Percentiles rank a stretch among this genome's conserved stretches.
phyloP scores from a whole-genome alignment of 306 rosid genomes.

The Hippophae rhamnoides region DNA sequence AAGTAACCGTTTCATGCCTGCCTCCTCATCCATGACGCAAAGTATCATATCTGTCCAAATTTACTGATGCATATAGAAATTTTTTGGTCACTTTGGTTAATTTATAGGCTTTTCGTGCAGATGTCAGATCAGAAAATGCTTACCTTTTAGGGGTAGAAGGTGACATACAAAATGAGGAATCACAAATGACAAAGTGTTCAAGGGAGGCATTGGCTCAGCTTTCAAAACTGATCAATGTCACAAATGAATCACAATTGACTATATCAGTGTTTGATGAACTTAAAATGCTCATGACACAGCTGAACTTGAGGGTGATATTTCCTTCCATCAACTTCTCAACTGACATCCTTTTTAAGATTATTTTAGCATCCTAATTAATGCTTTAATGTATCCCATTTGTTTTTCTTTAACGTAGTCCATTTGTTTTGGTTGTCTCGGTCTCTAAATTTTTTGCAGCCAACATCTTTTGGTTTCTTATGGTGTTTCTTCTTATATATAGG shows the following conservation, averaged over 20 bases:
- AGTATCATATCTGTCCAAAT: background rate
- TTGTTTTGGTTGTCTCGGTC: background rate
- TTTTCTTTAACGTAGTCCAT: background rate
- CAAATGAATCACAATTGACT: conserved; percentile 18
- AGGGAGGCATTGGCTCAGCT: conserved; percentile 65
- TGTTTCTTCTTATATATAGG: conserved; percentile 10
- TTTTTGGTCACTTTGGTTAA: background rate
- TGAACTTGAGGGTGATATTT: conserved; percentile 53
- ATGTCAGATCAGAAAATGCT: conserved; percentile 45
- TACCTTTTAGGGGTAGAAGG: conserved; percentile 37
- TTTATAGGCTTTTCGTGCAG: conserved; percentile 31
- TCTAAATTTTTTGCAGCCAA: conserved; percentile 3
- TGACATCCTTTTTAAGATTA: conserved; percentile 1
- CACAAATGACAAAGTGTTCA: conserved; percentile 33
- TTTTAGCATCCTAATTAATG: no score
- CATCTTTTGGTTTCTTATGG: background rate
- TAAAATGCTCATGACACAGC: conserved; percentile 48
- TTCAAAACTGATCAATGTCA: conserved; percentile 26
- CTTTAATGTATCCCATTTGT: background rate
- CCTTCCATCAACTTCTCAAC: conserved; percentile 2
- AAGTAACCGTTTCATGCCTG: background rate
- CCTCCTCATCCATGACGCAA: background rate
- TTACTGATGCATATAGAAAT: background rate
- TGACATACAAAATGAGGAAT: conserved; percentile 43
- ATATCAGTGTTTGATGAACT: conserved; percentile 60